These are phyloP conservation scores for Fraxinus paxiana DNA, from an alignment of 305 asterid species.

Conservation along the genomic window DNA sequence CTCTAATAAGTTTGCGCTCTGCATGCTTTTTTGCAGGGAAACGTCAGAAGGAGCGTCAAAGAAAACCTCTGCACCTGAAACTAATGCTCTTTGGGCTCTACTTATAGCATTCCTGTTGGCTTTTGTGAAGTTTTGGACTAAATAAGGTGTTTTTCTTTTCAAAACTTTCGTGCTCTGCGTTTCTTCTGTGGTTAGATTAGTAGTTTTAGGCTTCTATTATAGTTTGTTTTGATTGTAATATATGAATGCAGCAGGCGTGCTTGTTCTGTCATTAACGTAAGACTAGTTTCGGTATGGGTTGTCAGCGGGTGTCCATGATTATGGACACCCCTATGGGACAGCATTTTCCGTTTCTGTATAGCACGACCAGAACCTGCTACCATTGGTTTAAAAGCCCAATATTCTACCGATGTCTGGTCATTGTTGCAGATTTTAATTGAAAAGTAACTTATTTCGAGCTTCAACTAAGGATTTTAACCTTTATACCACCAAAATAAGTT, in stretches of 20 bases:
- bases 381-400: not conserved
- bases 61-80: not conserved
- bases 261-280: not conserved
- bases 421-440: not conserved
- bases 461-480: not conserved
- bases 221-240: not conserved
- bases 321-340: no score
- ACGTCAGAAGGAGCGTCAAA: not conserved
- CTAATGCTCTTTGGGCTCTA: not conserved
- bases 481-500: not conserved
- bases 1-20: not conserved
- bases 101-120: slow-evolving; percentile 1
- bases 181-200: not conserved
- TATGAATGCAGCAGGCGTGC: not conserved
- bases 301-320: no score
- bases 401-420: not conserved
- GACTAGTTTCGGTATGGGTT: not conserved
- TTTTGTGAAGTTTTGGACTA: not conserved
- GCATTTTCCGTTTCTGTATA: not conserved
- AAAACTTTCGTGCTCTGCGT: not conserved
- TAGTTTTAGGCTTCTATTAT: not conserved
- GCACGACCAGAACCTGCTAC: not conserved
- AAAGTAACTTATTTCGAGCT: not conserved
- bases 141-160: not conserved
- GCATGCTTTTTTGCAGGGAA: not conserved